These are phyloP conservation scores for Mrakia gelida DNA, from an alignment of 768 basidiomycete species.

Conservation along the genomic window DNA sequence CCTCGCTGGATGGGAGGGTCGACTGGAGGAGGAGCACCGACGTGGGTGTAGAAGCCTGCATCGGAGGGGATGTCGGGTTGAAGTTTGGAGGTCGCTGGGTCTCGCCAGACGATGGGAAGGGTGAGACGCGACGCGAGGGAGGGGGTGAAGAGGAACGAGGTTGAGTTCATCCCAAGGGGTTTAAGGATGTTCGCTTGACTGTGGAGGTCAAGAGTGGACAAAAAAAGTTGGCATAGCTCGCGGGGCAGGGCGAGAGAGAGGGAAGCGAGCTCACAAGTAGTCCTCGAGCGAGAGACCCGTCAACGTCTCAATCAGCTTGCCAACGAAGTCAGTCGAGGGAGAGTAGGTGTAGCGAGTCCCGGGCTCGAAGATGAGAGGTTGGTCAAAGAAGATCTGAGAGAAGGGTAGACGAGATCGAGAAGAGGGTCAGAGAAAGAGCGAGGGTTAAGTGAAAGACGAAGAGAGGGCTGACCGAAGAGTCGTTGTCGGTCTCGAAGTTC, in stretches of 20 bases:
- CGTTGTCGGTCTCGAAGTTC: neutral
- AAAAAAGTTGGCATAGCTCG: no score
- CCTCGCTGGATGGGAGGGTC: neutral
- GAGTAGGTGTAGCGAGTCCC: neutral
- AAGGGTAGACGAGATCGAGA: no score
- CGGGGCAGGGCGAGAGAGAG: neutral
- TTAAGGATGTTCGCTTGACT: neutral
- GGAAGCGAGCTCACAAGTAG: neutral
- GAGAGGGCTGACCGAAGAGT: neutral
- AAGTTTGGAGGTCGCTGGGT: neutral
- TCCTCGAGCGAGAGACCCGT: neutral
- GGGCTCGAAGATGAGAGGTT: neutral
- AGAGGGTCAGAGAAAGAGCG: no score
- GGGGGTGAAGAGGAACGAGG: constrained; percentile 3
- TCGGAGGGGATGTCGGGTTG: neutral
- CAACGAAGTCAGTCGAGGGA: neutral
- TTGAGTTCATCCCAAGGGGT: neutral
- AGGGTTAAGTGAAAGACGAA: neutral
- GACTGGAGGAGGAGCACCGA: neutral
- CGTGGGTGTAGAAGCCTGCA: neutral
- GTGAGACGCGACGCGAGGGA: neutral
- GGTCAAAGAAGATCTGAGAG: neutral
- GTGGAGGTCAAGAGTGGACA: no score
- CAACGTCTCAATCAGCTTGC: neutral
- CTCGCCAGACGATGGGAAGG: neutral